Percentiles rank a stretch among this genome's conserved stretches.
phyloP scores from a whole-genome alignment of 805 yeast species.

The Cyberlindnera maclurae region DNA sequence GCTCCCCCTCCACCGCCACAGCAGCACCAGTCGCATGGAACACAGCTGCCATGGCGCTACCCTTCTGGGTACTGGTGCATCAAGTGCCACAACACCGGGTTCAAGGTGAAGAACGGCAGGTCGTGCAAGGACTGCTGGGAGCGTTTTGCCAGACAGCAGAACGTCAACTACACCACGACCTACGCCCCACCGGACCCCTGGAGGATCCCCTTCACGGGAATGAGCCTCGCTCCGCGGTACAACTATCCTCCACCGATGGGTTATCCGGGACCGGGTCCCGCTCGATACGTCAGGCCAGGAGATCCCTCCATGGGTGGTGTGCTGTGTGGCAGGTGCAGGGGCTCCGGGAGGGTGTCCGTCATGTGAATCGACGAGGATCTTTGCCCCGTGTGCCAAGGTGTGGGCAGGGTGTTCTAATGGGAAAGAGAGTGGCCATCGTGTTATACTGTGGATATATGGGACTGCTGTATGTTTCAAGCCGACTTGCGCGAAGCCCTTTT shows the following conservation, averaged over 20 bases:
- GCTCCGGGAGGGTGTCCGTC: slow-evolving; percentile 10
- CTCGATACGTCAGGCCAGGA: slow-evolving; percentile 55
- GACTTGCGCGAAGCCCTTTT: slow-evolving; percentile 3
- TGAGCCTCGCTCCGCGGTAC: background rate
- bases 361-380: slow-evolving; percentile 8
- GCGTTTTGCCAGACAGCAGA: slow-evolving; percentile 34
- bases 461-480: too few relatives aligned
- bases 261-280: slow-evolving; percentile 2
- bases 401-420: slow-evolving; percentile 10
- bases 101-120: slow-evolving; percentile 44
- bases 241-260: slow-evolving; percentile 6
- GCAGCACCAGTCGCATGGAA: slow-evolving; percentile 2
- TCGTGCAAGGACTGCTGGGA: slow-evolving; percentile 70
- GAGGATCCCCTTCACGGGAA: slow-evolving; percentile 17
- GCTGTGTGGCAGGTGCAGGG: slow-evolving; percentile 52
- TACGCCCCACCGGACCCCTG: slow-evolving; percentile 2
- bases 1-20: slow-evolving; percentile 1
- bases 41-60: slow-evolving; percentile 36
- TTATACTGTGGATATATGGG: too few relatives aligned
- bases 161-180: slow-evolving; percentile 3
- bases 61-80: slow-evolving; percentile 56
- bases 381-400: slow-evolving; percentile 11
- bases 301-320: slow-evolving; percentile 74
- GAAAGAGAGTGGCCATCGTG: too few relatives aligned
- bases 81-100: slow-evolving; percentile 73